These are phyloP conservation scores for Lyophyllum decastes DNA, from an alignment of 768 basidiomycete genomes.

Conservation along the genomic window DNA sequence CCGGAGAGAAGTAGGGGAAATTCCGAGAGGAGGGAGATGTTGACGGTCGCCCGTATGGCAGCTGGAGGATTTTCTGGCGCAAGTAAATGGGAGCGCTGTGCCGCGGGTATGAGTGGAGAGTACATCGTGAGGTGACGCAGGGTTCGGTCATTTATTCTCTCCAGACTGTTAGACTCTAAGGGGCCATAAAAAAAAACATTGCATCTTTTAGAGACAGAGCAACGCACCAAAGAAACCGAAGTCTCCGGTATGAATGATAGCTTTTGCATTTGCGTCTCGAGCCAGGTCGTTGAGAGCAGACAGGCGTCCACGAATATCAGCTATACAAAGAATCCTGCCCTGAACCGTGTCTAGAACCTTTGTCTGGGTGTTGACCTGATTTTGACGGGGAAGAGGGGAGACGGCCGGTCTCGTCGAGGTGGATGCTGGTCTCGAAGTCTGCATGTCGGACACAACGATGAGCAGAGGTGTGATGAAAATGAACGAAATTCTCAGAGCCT, in stretches of 20 bases:
- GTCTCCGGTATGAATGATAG: slow-evolving; percentile 97
- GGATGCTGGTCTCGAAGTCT: slow-evolving; percentile 58
- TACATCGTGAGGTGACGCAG: slow-evolving; percentile 96
- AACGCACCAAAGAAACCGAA: slow-evolving; percentile 94
- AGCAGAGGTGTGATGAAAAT: slow-evolving; percentile 17
- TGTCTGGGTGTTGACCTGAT: slow-evolving; percentile 71
- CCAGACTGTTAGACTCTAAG: slow-evolving; percentile 75
- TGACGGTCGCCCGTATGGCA: slow-evolving; percentile 71
- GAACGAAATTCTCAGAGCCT: slow-evolving; percentile 19
- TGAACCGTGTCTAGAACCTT: slow-evolving; percentile 77
- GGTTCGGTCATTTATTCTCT: slow-evolving; percentile 92
- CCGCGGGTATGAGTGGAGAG: slow-evolving; percentile 87
- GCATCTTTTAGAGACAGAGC: background rate
- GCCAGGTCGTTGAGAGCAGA: slow-evolving; percentile 91
- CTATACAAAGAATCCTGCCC: slow-evolving; percentile 91
- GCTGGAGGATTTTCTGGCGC: slow-evolving; percentile 68
- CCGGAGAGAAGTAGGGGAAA: slow-evolving; percentile 91
- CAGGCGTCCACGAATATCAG: slow-evolving; percentile 89
- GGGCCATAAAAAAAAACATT: background rate
- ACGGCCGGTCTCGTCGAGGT: slow-evolving; percentile 58
- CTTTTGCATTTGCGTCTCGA: slow-evolving; percentile 83
- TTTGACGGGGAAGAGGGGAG: slow-evolving; percentile 50
- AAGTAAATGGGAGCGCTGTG: slow-evolving; percentile 79
- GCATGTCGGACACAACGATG: slow-evolving; percentile 38
- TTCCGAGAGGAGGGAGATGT: slow-evolving; percentile 84